phyloP scores from a whole-genome alignment of 306 rosid species.

The Benincasa hispida region DNA sequence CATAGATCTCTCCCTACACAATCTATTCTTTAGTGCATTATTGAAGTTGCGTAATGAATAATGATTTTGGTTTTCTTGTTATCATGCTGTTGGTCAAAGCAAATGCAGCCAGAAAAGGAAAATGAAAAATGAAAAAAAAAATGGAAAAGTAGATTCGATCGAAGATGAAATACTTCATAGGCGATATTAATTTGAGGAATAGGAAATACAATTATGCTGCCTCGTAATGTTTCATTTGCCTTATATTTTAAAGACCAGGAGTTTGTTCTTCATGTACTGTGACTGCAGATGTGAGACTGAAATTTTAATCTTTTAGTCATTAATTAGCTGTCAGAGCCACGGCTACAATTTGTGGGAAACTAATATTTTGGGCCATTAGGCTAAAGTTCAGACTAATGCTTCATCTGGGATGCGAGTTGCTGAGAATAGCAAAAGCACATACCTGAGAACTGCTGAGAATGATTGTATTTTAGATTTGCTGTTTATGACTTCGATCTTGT shows the following conservation, averaged over 20 bases:
- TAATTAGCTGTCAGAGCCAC: neutral
- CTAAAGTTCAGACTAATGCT: constrained; percentile 33
- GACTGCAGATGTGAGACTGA: neutral
- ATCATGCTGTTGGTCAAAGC: neutral
- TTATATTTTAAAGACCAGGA: neutral
- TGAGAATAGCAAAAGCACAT: constrained; percentile 48
- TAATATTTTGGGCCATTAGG: neutral
- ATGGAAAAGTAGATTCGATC: neutral
- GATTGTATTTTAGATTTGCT: constrained; percentile 59
- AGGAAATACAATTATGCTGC: neutral
- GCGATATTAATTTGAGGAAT: neutral
- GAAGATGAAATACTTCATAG: neutral
- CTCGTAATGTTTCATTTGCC: neutral
- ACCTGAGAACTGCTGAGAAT: constrained; percentile 33
- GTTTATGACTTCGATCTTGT: constrained; percentile 66
- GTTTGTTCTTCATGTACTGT: neutral
- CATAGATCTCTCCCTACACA: neutral
- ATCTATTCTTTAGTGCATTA: neutral
- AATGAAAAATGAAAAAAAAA: neutral
- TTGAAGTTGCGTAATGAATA: neutral
- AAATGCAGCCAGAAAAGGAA: neutral
- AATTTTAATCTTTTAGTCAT: neutral
- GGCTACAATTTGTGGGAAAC: neutral
- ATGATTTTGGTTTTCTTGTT: neutral
- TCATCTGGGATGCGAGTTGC: constrained; percentile 78